These are phyloP conservation scores for Fusarium staphyleae DNA, from an alignment of 2,329 filamentous ascomycete genomes.

Conservation along the genomic window DNA sequence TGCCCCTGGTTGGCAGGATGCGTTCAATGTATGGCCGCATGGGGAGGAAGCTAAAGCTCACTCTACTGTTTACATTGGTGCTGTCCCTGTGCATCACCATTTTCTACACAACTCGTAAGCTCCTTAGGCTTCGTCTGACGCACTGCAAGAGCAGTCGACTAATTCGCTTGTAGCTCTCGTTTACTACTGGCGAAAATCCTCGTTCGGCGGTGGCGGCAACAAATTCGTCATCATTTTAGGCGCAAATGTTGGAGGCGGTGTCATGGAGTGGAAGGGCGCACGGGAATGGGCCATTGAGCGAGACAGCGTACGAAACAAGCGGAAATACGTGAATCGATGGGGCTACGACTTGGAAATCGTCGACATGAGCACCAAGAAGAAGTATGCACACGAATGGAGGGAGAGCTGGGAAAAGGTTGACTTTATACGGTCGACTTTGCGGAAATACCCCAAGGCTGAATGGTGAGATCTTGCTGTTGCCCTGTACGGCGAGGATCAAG, in stretches of 20 bases:
- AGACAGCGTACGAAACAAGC: conserved; percentile 95
- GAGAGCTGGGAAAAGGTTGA: conserved; percentile 99
- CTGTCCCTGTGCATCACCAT: conserved; percentile 74
- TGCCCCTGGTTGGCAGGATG: conserved; percentile 57
- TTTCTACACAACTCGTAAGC: conserved; percentile 79
- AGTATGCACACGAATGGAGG: conserved; percentile 98
- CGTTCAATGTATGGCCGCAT: conserved; percentile 57
- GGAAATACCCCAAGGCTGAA: conserved; percentile 94
- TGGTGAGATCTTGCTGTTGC: conserved; percentile 68
- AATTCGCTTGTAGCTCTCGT: conserved; percentile 44
- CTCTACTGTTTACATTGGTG: conserved; percentile 64
- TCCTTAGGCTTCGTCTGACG: background rate
- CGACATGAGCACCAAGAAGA: conserved; percentile 98
- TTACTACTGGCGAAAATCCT: conserved; percentile 73
- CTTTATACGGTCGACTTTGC: conserved; percentile 84
- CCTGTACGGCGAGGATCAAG: no score
- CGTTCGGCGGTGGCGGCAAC: conserved; percentile 79
- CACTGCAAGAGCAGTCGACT: background rate
- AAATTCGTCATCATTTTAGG: conserved; percentile 94
- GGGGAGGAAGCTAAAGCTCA: conserved; percentile 70
- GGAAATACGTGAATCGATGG: conserved; percentile 84
- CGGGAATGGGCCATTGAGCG: conserved; percentile 98
- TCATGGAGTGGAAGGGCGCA: conserved; percentile 99
- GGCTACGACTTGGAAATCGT: conserved; percentile 96
- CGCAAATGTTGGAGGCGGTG: conserved; percentile 92